Evolutionary conservation across 169 alveolate species (phyloP).

Genomic region (Eimeria necatrix): DNA sequence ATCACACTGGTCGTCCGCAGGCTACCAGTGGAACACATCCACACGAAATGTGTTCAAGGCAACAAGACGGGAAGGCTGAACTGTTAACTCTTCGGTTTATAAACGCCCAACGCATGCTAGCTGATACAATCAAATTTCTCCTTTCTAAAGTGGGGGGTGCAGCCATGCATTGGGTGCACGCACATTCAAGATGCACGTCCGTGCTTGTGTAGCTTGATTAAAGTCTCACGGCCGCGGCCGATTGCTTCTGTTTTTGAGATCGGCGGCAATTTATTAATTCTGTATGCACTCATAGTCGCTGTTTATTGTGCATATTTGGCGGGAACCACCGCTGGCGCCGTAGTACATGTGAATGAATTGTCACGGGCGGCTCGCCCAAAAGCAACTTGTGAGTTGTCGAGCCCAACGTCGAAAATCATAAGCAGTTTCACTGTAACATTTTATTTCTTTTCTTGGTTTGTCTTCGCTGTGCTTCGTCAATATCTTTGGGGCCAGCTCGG

Average conservation of each 20-base stretch:
- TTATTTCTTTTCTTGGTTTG: background rate
- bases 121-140: no score
- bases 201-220: no score
- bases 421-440: background rate
- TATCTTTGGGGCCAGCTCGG: background rate
- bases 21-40: no score
- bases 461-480: background rate
- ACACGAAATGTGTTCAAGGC: no score
- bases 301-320: background rate
- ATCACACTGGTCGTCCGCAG: no score
- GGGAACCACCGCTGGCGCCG: background rate
- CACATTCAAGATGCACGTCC: no score
- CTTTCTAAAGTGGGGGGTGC: no score
- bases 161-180: no score
- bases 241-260: background rate
- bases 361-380: conserved; percentile 18
- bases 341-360: conserved; percentile 1
- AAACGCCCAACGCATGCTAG: no score
- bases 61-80: no score
- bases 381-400: background rate
- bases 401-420: background rate
- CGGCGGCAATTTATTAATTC: background rate
- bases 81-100: no score
- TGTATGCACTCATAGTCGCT: background rate
- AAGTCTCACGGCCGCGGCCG: background rate